Evolutionary conservation across 768 basidiomycete genomes (phyloP), one percentile per base, ranked within the genome.

Genomic region (Lactarius psammicola): DNA sequence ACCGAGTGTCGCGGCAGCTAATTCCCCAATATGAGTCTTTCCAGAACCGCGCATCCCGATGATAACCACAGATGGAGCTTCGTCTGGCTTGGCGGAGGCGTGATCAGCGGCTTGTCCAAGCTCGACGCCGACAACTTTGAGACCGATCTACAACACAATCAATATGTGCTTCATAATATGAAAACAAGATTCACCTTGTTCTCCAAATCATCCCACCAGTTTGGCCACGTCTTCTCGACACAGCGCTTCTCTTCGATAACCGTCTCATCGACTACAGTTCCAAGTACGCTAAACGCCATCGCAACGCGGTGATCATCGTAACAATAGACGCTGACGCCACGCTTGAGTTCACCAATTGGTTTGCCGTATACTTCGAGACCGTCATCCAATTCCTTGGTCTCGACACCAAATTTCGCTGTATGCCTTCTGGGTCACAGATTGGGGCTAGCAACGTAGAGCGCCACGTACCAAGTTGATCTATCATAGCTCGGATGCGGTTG

Each of bases 141-240:
- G 82, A 13, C 96, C 96, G 60, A 98, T 94, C 94, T 96, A 30
- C 23, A 20, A 20, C 23, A 72, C 18, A 70, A 67, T n/a, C 20
- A 61, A 56, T 31, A 30, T 13, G 17, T 23, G 63, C 8, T 40
- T 11, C 60, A 57, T 30, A 34, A 44, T 10, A 10, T 33, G 11
- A 13, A 33, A 57, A 62, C 49, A 55, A 11, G n/a, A 53, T 79
- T 3, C 59, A 92, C 93, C 86, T 97, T 97, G 80, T 93, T 95
- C 74, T 92, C 86, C 30, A 99, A 81, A 76, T 98, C 97, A 74
- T 98, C 97, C 95, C 96, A 99, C 94, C 95, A 99, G 74, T 95
- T 95, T 0, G 97, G 97, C 96, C 96, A 99, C 0, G 96, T 99
- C 84, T 99, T 99, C 78, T 96, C 96, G 36, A 99, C 97, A 73